Conservation (phyloP, 2,329 filamentous ascomycete species). For the Aspergillaceae sp. region DNA sequence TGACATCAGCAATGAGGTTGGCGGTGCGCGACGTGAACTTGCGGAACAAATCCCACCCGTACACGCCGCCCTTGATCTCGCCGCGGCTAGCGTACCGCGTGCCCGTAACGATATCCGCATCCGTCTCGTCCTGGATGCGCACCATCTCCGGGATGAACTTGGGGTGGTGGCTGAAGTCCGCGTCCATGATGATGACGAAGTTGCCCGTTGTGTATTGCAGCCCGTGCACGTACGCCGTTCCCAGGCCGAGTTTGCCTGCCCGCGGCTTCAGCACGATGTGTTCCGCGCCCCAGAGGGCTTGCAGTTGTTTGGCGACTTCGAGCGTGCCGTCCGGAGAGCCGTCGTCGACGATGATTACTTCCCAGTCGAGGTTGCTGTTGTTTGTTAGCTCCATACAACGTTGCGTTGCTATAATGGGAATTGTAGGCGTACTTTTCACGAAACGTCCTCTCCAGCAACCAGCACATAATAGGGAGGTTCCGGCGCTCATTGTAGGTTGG, state of each 20-base stretch:
- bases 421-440: conserved; percentile 61
- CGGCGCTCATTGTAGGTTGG: conserved; percentile 97
- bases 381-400: conserved; percentile 1
- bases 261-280: conserved; percentile 80
- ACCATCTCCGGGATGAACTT: conserved; percentile 98
- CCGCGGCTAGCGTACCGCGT: conserved; percentile 80
- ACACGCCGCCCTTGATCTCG: conserved; percentile 62
- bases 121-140: conserved; percentile 61
- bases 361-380: conserved; percentile 80
- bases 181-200: conserved; percentile 99
- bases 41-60: conserved; percentile 90
- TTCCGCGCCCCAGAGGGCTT: conserved; percentile 66
- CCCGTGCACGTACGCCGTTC: conserved; percentile 92
- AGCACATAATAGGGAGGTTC: conserved; percentile 92
- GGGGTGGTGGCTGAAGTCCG: conserved; percentile 97
- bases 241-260: conserved; percentile 90
- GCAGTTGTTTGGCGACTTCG: conserved; percentile 79
- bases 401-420: neutral
- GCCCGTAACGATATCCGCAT: conserved; percentile 95
- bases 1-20: conserved; percentile 91
- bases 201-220: conserved; percentile 84
- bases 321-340: conserved; percentile 94
- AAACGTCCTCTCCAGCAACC: conserved; percentile 88
- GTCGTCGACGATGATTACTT: conserved; percentile 97
- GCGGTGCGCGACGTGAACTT: conserved; percentile 65